A percentile compares a stretch with the other conserved stretches of the same genome.
These are phyloP conservation scores for Penicillium soppii DNA, from an alignment of 495 filamentous ascomycete genomes.

Conservation along the genomic window DNA sequence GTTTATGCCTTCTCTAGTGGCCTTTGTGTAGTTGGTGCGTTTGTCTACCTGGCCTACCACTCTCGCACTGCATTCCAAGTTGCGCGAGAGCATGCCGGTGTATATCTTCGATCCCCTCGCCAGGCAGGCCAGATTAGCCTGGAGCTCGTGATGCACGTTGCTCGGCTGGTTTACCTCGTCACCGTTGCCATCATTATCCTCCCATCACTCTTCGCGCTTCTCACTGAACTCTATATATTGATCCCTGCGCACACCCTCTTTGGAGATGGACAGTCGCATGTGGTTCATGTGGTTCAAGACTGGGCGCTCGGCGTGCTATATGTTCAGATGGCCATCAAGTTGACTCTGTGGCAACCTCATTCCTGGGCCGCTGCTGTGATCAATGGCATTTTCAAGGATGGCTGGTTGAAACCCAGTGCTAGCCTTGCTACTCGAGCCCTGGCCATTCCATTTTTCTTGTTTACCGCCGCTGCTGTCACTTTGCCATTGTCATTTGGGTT, in stretches of 20 bases:
- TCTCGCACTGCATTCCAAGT: constrained; percentile 42
- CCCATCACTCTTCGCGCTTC: constrained; percentile 75
- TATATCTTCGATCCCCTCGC: constrained; percentile 38
- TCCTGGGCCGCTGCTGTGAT: constrained; percentile 73
- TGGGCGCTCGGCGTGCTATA: constrained; percentile 95
- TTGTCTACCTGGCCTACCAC: constrained; percentile 58
- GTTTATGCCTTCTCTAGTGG: constrained; percentile 94
- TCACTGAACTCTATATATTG: constrained; percentile 86
- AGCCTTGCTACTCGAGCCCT: constrained; percentile 77
- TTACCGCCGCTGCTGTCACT: constrained; percentile 58
- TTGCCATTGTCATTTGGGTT: constrained; percentile 56
- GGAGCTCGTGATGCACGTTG: constrained; percentile 15
- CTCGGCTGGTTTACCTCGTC: constrained; percentile 68
- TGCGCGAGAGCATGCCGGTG: constrained; percentile 29
- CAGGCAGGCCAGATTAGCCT: constrained; percentile 17
- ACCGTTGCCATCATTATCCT: constrained; percentile 69
- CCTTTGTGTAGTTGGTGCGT: constrained; percentile 69
- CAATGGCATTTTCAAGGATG: constrained; percentile 69
- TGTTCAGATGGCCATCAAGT: constrained; percentile 75
- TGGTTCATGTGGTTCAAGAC: constrained; percentile 84
- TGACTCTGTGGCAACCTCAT: constrained; percentile 60
- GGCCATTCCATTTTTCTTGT: constrained; percentile 65
- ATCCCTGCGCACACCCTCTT: constrained; percentile 87
- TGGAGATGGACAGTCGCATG: constrained; percentile 54
- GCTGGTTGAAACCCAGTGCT: constrained; percentile 80